Evolutionary conservation across 192 early-diverging fungal species (phyloP).

Genomic region (Irineochytrium annulatum): DNA sequence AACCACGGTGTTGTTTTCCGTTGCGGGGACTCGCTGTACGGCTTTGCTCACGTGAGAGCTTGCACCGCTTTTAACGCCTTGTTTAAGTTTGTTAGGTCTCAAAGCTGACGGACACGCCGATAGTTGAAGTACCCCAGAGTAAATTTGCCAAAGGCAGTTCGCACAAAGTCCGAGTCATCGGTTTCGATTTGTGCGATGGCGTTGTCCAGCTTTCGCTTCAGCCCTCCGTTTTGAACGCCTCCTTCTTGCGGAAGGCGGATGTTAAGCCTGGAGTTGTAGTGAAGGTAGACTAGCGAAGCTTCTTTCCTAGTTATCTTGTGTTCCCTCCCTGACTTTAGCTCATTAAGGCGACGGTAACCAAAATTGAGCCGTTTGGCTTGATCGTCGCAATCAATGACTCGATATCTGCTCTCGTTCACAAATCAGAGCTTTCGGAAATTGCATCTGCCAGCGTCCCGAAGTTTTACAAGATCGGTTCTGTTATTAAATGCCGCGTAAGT

Average conservation of each 20-base stretch:
- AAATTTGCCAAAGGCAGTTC: constrained; percentile 59
- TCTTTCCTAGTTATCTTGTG: constrained; percentile 9
- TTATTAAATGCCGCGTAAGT: constrained; percentile 63
- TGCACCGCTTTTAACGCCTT: constrained; percentile 10
- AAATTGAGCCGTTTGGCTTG: constrained; percentile 34
- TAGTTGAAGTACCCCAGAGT: constrained; percentile 42
- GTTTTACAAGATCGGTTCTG: constrained; percentile 72
- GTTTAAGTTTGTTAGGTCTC: constrained; percentile 44
- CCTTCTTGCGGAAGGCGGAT: constrained; percentile 66
- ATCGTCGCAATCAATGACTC: constrained; percentile 30
- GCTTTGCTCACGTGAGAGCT: constrained; percentile 57
- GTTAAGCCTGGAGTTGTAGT: constrained; percentile 59
- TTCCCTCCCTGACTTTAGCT: too few species aligned
- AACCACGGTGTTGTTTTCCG: constrained; percentile 61
- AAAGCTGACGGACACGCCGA: constrained; percentile 63
- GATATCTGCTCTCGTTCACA: constrained; percentile 70
- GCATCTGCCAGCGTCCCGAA: constrained; percentile 68
- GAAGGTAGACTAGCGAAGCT: constrained; percentile 38
- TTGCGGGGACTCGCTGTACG: constrained; percentile 37
- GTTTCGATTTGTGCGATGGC: constrained; percentile 72
- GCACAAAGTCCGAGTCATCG: constrained; percentile 76
- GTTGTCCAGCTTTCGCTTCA: constrained; percentile 71
- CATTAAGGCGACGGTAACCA: constrained; percentile 32
- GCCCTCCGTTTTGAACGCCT: constrained; percentile 61
- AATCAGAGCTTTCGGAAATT: constrained; percentile 71